Base-by-base conservation (phyloP, 2,329 filamentous ascomycete genomes). In the Venturia asperata region DNA sequence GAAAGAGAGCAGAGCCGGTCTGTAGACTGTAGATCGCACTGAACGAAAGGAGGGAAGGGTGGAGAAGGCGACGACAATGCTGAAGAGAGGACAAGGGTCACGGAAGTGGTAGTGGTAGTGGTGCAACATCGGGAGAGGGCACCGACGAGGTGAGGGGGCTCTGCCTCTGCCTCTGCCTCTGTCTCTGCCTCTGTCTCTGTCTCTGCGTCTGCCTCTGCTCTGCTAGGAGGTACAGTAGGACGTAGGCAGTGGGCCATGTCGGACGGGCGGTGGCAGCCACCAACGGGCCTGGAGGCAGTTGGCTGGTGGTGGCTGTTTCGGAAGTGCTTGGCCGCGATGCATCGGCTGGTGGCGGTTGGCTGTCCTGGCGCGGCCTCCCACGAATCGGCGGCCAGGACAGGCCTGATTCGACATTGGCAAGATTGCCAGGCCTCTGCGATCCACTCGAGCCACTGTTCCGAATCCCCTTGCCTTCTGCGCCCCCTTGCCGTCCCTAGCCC, bases 1-100 rank as follows among this genome's bases (percentile, higher is more conserved):
- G 52, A 58, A 58, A 58, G 52, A n/a, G n/a, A 58, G 30, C 49
- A 56, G 49, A 56, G 24, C 49, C 49, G 1, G 49, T 55, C 49
- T 34, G 49, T 24, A 9, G 49, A 55, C 49, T 34, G 49, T 24
- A 9, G 49, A 55, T 55, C 49, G 52, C 52, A 58, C 15, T 58
- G 52, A 39, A 37, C 5, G 27, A 58, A 58, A 58, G 52, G 52
- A 58, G 52, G 3, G 52, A 58, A 58, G 37, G 52, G 52, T 58
- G 52, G 52, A 58, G 30, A 58, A 19, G 27, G 27, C 52, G 30
- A 58, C 52, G 15, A 37, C 1, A 9, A 34, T 56, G 27, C 1
- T n/a, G 52, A 58, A n/a, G 30, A 58, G 52, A 58, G 52, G 30
- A 58, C 52, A 21, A 37, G 52, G 27, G 52, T 27, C 19, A 58